These are phyloP conservation scores for Panicum virgatum DNA, from an alignment of 202 grass and related monocot genomes.

Conservation along the genomic window DNA sequence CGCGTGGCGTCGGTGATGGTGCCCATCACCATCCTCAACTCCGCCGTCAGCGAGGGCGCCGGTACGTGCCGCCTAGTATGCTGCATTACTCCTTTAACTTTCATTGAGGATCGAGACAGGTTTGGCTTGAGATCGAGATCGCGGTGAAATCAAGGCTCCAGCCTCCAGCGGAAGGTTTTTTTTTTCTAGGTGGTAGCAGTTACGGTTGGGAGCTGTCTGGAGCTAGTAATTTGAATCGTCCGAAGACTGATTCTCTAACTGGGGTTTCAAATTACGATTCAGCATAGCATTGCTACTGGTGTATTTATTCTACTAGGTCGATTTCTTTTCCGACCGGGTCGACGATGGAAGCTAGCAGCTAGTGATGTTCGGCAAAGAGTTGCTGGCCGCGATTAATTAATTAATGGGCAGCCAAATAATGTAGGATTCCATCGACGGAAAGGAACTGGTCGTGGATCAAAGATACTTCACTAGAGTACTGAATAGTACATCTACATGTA, in stretches of 20 bases:
- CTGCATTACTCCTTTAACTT: background rate
- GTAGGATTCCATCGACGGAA: background rate
- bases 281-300: background rate
- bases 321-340: background rate
- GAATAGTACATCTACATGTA: too few species aligned
- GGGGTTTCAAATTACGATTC: background rate
- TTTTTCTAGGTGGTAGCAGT: background rate
- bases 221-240: background rate
- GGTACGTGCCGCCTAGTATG: slow-evolving; percentile 38
- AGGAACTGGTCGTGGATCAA: background rate
- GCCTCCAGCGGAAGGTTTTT: background rate
- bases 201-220: background rate
- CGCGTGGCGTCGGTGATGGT: slow-evolving; percentile 48
- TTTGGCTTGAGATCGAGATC: background rate
- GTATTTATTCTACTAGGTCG: background rate
- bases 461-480: background rate
- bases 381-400: background rate
- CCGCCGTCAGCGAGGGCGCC: slow-evolving; percentile 63
- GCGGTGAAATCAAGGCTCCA: background rate
- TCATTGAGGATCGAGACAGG: background rate
- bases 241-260: background rate
- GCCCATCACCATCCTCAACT: slow-evolving; percentile 66
- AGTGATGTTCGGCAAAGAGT: background rate
- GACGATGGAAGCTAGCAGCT: background rate
- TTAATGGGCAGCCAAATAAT: background rate